These are phyloP conservation scores for Myotisia sp. DNA, from an alignment of 2,329 filamentous ascomycete genomes.

Conservation along the genomic window DNA sequence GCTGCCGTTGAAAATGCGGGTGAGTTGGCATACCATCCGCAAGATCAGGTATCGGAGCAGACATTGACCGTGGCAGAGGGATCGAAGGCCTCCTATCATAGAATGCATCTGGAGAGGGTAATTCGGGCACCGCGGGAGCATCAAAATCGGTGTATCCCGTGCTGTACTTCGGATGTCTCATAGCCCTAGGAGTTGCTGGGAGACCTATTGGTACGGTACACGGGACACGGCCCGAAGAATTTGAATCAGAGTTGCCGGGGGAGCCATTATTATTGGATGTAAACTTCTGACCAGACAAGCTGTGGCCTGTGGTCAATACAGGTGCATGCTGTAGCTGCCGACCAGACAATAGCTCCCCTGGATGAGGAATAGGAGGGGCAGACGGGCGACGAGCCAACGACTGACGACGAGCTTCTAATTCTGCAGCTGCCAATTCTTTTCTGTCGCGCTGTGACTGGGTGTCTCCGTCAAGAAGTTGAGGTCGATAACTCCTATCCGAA, in stretches of 20 bases:
- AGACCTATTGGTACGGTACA: conserved; percentile 51
- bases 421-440: conserved; percentile 63
- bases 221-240: conserved; percentile 33
- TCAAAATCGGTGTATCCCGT: conserved; percentile 29
- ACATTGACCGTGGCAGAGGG: conserved; percentile 27
- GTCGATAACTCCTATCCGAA: neutral
- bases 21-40: conserved; percentile 25
- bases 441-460: conserved; percentile 25
- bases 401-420: conserved; percentile 74
- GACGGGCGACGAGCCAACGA: conserved; percentile 70
- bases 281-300: conserved; percentile 21
- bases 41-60: conserved; percentile 23
- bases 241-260: conserved; percentile 27
- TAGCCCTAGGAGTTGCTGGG: conserved; percentile 82
- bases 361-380: conserved; percentile 66
- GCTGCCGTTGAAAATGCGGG: conserved; percentile 26
- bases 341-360: conserved; percentile 32
- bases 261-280: conserved; percentile 24
- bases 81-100: conserved; percentile 13
- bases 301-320: conserved; percentile 19
- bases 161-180: conserved; percentile 63
- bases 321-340: neutral
- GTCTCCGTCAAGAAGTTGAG: conserved; percentile 1
- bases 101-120: conserved; percentile 27
- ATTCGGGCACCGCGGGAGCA: conserved; percentile 41